phyloP scores from a whole-genome alignment of 176 grass and related monocot species.

The Cocos nucifera region DNA sequence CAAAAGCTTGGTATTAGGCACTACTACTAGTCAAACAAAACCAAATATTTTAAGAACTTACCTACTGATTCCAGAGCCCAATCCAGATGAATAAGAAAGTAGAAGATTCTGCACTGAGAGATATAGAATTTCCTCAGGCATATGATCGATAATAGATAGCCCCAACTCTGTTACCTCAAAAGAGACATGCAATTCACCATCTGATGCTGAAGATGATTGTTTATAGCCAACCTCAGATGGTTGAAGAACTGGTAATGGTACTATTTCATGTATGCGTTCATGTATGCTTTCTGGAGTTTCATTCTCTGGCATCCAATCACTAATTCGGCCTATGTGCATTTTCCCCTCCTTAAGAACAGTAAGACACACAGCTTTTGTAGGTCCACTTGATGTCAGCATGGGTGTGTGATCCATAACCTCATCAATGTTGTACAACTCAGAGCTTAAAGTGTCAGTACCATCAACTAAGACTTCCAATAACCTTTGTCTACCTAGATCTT shows the following conservation, averaged over 20 bases:
- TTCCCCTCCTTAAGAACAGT: slow-evolving; percentile 88
- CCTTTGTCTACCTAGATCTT: slow-evolving; percentile 68
- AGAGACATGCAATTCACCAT: slow-evolving; percentile 85
- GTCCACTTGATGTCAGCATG: slow-evolving; percentile 28
- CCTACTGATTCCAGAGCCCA: slow-evolving; percentile 92
- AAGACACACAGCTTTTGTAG: slow-evolving; percentile 58
- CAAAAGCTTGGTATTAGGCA: slow-evolving; percentile 4
- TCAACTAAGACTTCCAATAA: slow-evolving; percentile 81
- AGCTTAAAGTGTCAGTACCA: slow-evolving; percentile 50
- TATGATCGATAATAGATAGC: slow-evolving; percentile 84
- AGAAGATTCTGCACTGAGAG: slow-evolving; percentile 85
- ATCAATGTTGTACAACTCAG: slow-evolving; percentile 67
- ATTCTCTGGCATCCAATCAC: slow-evolving; percentile 81
- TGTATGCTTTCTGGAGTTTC: slow-evolving; percentile 32
- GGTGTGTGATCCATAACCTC: slow-evolving; percentile 70
- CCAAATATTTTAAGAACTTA: slow-evolving; percentile 14
- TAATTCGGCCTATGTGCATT: slow-evolving; percentile 50
- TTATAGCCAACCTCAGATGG: slow-evolving; percentile 65
- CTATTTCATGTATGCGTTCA: slow-evolving; percentile 44
- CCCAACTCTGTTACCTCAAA: slow-evolving; percentile 76
- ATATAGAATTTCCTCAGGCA: slow-evolving; percentile 95
- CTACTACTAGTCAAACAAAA: too few species aligned
- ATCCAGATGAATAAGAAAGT: slow-evolving; percentile 83
- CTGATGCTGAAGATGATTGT: slow-evolving; percentile 41
- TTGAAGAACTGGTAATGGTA: slow-evolving; percentile 59